Base-by-base conservation (phyloP, 2,329 filamentous ascomycete genomes). In the Talaromyces sp. region DNA sequence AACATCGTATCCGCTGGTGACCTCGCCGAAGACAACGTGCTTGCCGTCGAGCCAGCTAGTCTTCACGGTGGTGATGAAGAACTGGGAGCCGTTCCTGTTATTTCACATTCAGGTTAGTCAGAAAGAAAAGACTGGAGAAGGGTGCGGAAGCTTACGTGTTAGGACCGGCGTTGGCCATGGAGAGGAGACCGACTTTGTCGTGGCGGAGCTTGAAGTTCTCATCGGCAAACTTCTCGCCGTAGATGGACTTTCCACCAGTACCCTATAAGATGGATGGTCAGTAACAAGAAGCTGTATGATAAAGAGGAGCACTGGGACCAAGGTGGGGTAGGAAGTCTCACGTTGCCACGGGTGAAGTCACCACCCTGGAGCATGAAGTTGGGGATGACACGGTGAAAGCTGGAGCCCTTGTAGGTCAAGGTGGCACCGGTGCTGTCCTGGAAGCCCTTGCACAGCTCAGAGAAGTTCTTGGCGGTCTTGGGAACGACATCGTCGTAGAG, bases 301-400 rank as follows among this genome's bases (percentile, higher is more conserved):
- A n/a, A 21, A 19, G 26, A n/a, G 48, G 17, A 41, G 24, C 9
- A 12, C 46, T n/a, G 32, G 29, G 27, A 7, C 19, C 10, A 31
- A 27, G 53, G 35, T 55, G 35, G 35, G 53, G 31, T 19, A 46
- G 21, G 43, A 17, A 17, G 19, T 57, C 90, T 77, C 83, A 96
- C 92, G 80, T 95, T 94, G 74, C 87, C 86, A 74, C 89, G 89
- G 79, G 91, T 95, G 83, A 95, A 95, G 85, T 96, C 91, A 85
- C 91, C 91, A 77, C 91, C 92, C 85, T 96, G 92, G 70, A 96
- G 88, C 92, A 96, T 96, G 85, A 96, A 96, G 61, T 91, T 78
- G 69, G 89, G 89, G 79, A 96, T 96, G 79, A 96, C 88, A 71
- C 92, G 91, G 85, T 96, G 91, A 88, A 96, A 96, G 68, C 84